Percentiles rank a stretch among this genome's conserved stretches.
These are phyloP conservation scores for Coriaria nepalensis DNA, from an alignment of 306 rosid genomes.

Conservation along the genomic window DNA sequence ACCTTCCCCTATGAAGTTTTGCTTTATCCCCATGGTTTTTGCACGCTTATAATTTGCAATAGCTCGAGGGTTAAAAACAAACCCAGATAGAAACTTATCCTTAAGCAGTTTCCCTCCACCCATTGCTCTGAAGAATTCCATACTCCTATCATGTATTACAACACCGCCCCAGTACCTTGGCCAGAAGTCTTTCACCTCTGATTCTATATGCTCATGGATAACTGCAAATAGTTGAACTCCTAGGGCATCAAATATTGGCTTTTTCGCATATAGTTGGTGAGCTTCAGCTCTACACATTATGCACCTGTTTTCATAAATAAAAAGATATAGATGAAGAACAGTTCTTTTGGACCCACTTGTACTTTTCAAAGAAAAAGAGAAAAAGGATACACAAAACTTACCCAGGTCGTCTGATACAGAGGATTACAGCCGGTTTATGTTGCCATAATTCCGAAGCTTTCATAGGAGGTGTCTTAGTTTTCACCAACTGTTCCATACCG, in stretches of 20 bases:
- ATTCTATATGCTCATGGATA: slow-evolving; percentile 64
- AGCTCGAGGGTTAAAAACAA: slow-evolving; percentile 65
- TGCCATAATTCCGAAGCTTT: slow-evolving; percentile 71
- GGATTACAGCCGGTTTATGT: slow-evolving; percentile 53
- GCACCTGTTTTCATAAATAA: slow-evolving; percentile 51
- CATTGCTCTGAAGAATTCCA: slow-evolving; percentile 68
- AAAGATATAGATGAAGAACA: not conserved
- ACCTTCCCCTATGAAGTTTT: slow-evolving; percentile 80
- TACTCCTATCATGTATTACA: slow-evolving; percentile 39
- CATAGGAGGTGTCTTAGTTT: slow-evolving; percentile 63
- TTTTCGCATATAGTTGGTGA: slow-evolving; percentile 61
- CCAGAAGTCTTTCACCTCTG: slow-evolving; percentile 86
- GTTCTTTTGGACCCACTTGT: too few relatives aligned
- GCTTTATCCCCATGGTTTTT: slow-evolving; percentile 41
- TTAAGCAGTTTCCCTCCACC: slow-evolving; percentile 77
- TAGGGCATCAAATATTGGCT: slow-evolving; percentile 79
- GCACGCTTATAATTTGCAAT: slow-evolving; percentile 71
- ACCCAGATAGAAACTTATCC: slow-evolving; percentile 72
- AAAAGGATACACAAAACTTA: slow-evolving; percentile 18
- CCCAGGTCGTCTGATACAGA: slow-evolving; percentile 91
- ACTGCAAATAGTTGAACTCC: slow-evolving; percentile 75
- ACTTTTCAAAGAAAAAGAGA: too few relatives aligned
- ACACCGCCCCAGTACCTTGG: slow-evolving; percentile 93
- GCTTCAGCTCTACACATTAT: slow-evolving; percentile 98
- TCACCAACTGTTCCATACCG: slow-evolving; percentile 72